Conservation (phyloP, 371 early-diverging fungal species). For the Apophysomyces sp. region DNA sequence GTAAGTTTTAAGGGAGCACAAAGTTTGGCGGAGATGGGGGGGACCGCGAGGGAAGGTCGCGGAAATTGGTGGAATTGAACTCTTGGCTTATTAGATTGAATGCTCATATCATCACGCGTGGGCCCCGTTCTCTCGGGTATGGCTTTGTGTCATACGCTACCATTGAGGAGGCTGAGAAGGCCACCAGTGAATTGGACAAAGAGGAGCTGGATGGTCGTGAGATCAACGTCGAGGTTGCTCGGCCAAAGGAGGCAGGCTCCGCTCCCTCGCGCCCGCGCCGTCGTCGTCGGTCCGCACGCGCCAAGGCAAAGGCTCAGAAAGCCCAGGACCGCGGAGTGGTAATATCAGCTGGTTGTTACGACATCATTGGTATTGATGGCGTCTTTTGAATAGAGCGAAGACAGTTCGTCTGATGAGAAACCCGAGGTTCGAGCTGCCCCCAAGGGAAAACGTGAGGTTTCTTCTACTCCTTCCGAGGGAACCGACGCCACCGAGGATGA, state of each 20-base stretch:
- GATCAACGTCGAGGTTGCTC: constrained; percentile 86
- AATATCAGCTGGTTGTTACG: background rate
- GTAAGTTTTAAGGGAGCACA: constrained; percentile 46
- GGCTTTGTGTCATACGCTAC: constrained; percentile 87
- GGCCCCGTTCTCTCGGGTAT: constrained; percentile 77
- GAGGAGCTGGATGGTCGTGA: constrained; percentile 71
- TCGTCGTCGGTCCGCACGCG: constrained; percentile 4
- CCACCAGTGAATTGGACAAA: constrained; percentile 66
- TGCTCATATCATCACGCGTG: constrained; percentile 71
- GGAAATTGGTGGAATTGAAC: background rate
- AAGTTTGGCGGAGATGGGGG: background rate
- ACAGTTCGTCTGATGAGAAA: constrained; percentile 6
- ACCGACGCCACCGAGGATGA: background rate
- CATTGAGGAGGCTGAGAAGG: constrained; percentile 68
- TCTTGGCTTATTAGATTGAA: constrained; percentile 24
- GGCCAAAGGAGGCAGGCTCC: constrained; percentile 39
- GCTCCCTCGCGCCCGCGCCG: constrained; percentile 8
- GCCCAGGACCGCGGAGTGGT: background rate
- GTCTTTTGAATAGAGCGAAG: background rate
- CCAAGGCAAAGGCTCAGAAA: background rate
- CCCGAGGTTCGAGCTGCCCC: background rate
- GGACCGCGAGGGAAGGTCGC: background rate
- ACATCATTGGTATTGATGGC: background rate
- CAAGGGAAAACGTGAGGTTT: constrained; percentile 3
- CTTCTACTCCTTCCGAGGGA: constrained; percentile 8